A percentile compares a stretch with the other conserved stretches of the same genome.
Conservation (phyloP, 495 filamentous ascomycete genomes). For the Lasiosphaeria hispida region DNA sequence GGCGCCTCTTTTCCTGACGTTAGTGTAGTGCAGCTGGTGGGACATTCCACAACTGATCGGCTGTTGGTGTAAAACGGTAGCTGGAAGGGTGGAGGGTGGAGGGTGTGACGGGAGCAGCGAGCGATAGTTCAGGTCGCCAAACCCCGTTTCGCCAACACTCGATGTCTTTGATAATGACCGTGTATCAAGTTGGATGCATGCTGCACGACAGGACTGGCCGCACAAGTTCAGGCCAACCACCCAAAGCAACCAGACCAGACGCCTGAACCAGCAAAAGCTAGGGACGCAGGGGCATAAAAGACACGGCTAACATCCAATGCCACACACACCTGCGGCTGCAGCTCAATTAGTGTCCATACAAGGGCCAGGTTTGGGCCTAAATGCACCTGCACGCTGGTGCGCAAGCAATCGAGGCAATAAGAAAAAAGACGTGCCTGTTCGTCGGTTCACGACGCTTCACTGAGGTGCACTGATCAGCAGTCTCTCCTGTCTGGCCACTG, state of each 20-base stretch:
- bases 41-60: slow-evolving; percentile 5
- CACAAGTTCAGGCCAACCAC: no score
- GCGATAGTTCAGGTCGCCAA: no score
- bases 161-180: no score
- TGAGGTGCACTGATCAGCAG: no score
- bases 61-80: background rate
- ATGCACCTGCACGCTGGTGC: slow-evolving; percentile 27
- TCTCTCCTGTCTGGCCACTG: no score
- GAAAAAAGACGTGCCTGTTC: slow-evolving; percentile 13
- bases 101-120: no score
- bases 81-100: background rate
- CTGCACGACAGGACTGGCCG: no score
- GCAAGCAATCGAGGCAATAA: slow-evolving; percentile 15
- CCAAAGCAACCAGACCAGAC: no score
- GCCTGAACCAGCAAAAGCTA: slow-evolving; percentile 1
- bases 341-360: slow-evolving; percentile 17
- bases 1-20: no score
- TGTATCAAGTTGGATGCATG: no score
- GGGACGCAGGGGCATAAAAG: slow-evolving; percentile 26
- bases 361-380: slow-evolving; percentile 31
- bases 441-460: background rate
- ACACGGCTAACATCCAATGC: slow-evolving; percentile 9
- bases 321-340: slow-evolving; percentile 23
- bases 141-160: no score
- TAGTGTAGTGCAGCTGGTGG: background rate